Percentiles rank a stretch among this genome's conserved stretches.
Conservation (phyloP, 2,329 filamentous ascomycete species). For the Hymenoscyphus repandus region DNA sequence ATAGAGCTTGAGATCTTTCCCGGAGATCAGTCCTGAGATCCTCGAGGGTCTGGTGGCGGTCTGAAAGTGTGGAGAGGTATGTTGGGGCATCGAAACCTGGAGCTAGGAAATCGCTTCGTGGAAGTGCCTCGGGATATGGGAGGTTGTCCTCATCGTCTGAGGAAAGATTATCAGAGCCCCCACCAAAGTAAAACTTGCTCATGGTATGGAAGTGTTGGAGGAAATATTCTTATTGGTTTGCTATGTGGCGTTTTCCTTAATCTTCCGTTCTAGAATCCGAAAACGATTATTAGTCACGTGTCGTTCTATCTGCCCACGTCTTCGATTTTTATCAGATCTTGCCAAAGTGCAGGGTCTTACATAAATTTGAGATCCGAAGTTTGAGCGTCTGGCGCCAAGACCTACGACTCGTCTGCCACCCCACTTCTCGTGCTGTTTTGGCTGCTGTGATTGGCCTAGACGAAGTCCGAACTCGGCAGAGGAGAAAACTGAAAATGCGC, state of each 20-base stretch:
- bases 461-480: background rate
- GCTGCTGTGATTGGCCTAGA: background rate
- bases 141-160: slow-evolving; percentile 60
- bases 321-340: background rate
- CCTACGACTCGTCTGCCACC: background rate
- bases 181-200: slow-evolving; percentile 43
- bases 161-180: slow-evolving; percentile 25
- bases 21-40: slow-evolving; percentile 85
- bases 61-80: slow-evolving; percentile 77
- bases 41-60: slow-evolving; percentile 92
- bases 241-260: background rate
- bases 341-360: background rate
- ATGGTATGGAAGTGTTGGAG: slow-evolving; percentile 27
- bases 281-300: background rate
- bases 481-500: background rate
- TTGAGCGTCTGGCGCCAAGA: background rate
- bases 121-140: slow-evolving; percentile 82
- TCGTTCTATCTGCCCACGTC: background rate
- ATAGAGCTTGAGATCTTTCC: slow-evolving; percentile 71
- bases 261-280: background rate
- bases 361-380: background rate
- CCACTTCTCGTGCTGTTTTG: background rate
- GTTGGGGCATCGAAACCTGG: slow-evolving; percentile 70
- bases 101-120: slow-evolving; percentile 75
- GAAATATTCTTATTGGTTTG: background rate